These are phyloP conservation scores for Ottelia alismoides DNA, from an alignment of 106 monocot genomes.

Conservation along the genomic window DNA sequence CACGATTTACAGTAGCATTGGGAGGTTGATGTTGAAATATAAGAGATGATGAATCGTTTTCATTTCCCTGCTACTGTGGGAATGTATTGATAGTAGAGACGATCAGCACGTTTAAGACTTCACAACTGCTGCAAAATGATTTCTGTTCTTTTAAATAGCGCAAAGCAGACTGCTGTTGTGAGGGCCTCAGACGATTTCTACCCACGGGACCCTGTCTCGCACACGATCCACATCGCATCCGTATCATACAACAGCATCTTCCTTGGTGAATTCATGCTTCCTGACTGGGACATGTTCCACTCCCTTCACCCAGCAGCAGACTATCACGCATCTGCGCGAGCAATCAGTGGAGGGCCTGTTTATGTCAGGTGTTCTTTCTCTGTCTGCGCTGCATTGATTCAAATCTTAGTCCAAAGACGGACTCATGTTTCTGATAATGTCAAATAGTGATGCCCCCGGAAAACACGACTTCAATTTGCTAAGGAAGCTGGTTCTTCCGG, in stretches of 20 bases:
- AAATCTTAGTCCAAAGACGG: neutral
- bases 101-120: no score
- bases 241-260: conserved; percentile 87
- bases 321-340: conserved; percentile 85
- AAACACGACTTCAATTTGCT: conserved; percentile 83
- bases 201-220: conserved; percentile 81
- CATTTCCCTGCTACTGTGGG: no score
- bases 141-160: no score
- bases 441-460: conserved; percentile 73
- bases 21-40: no score
- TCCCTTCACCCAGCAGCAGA: conserved; percentile 87
- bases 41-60: no score
- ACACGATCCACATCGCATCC: conserved; percentile 93
- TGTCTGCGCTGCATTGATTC: neutral
- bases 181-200: conserved; percentile 97
- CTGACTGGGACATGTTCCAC: conserved; percentile 99
- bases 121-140: no score
- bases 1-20: no score
- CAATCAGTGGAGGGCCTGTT: conserved; percentile 90
- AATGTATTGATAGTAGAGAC: no score
- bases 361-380: conserved; percentile 59
- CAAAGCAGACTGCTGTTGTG: conserved; percentile 79
- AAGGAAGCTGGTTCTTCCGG: conserved; percentile 82
- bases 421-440: neutral
- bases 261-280: conserved; percentile 93